These are phyloP conservation scores for Ophiocordyceps camponoti-rufipedis DNA, from an alignment of 2,329 filamentous ascomycete species.

Conservation along the genomic window DNA sequence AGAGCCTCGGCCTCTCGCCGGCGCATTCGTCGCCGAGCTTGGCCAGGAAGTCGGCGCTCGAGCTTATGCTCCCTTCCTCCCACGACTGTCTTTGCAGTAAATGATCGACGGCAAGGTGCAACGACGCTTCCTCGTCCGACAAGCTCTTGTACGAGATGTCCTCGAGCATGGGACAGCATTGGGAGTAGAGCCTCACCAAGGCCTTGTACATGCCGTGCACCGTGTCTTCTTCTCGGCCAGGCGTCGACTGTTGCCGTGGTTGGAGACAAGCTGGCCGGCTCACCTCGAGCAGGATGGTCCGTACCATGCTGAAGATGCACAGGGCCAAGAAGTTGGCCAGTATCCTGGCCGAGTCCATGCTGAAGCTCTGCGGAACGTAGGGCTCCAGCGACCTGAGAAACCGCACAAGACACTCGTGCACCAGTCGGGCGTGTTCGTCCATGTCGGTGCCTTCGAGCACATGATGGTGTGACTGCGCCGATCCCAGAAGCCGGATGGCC, in stretches of 20 bases:
- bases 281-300: conserved; percentile 31
- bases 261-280: conserved; percentile 1
- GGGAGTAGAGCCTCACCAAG: conserved; percentile 29
- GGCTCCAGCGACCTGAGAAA: conserved; percentile 35
- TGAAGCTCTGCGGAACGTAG: conserved; percentile 15
- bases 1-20: conserved; percentile 12
- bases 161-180: conserved; percentile 23
- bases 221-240: neutral
- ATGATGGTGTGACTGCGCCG: conserved; percentile 6
- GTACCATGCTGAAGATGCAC: conserved; percentile 38
- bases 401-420: conserved; percentile 30
- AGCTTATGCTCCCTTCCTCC: conserved; percentile 24
- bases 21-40: conserved; percentile 25
- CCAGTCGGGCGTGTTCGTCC: conserved; percentile 26
- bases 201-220: conserved; percentile 15
- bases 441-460: conserved; percentile 24
- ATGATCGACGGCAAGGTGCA: conserved; percentile 20
- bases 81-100: conserved; percentile 29
- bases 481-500: conserved; percentile 15
- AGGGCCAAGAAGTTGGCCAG: conserved; percentile 34
- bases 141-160: conserved; percentile 23
- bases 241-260: neutral
- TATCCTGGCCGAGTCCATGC: conserved; percentile 23
- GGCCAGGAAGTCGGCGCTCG: conserved; percentile 30
- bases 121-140: conserved; percentile 24